Conservation (phyloP, 176 grass and related monocot genomes). For the Bolboschoenus planiculmis region DNA sequence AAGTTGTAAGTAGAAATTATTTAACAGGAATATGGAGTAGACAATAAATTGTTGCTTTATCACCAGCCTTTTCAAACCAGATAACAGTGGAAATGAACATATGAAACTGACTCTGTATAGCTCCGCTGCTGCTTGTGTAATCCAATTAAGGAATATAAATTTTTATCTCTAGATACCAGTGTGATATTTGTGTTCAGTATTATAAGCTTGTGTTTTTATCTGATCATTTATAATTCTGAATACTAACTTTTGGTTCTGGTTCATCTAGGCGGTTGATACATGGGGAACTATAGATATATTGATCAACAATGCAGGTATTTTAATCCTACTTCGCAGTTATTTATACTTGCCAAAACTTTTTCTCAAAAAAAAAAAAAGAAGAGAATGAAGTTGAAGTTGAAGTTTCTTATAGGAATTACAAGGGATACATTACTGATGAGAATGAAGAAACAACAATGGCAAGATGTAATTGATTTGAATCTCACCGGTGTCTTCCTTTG, state of each 20-base stretch:
- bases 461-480: conserved; percentile 64
- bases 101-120: neutral
- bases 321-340: conserved; percentile 5
- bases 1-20: conserved; percentile 58
- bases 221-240: neutral
- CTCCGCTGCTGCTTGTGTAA: too few species aligned
- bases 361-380: conserved; percentile 1
- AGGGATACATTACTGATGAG: conserved; percentile 92
- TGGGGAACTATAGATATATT: conserved; percentile 97
- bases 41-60: neutral
- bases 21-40: neutral
- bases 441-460: conserved; percentile 99
- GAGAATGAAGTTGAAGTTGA: neutral
- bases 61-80: neutral
- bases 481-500: conserved; percentile 95
- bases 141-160: neutral
- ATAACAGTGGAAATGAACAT: neutral
- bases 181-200: neutral
- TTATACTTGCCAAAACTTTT: neutral
- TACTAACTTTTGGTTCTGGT: neutral
- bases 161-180: neutral
- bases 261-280: conserved; percentile 60
- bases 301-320: conserved; percentile 91
- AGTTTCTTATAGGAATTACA: conserved; percentile 69
- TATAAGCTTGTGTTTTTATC: neutral